phyloP scores from a whole-genome alignment of 768 basidiomycete genomes.

The Leucosporidium yakuticum region DNA sequence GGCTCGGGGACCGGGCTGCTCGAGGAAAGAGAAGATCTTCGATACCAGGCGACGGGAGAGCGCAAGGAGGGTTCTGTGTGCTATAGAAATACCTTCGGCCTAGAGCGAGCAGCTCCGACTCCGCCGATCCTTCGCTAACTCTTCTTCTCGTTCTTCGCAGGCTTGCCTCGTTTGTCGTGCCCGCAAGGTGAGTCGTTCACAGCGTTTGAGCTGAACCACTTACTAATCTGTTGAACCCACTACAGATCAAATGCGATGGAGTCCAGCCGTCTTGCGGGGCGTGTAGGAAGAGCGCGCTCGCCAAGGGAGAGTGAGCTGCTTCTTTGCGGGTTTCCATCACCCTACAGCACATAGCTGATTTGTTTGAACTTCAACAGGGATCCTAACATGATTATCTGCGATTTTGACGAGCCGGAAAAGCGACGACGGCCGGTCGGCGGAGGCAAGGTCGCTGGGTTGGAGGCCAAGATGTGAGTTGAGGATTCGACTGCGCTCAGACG shows the following conservation, averaged over 20 bases:
- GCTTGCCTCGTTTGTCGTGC: too few species aligned
- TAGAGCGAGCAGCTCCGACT: too few species aligned
- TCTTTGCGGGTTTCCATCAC: too few species aligned
- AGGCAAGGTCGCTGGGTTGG: neutral
- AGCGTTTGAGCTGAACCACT: too few species aligned
- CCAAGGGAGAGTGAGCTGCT: neutral
- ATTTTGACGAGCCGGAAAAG: slow-evolving; percentile 7
- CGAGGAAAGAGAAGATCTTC: too few species aligned
- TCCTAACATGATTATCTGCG: neutral
- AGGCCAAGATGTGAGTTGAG: slow-evolving; percentile 3
- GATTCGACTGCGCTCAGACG: too few species aligned
- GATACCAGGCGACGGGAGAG: neutral
- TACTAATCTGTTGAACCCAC: neutral
- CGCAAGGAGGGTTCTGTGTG: too few species aligned
- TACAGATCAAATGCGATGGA: neutral
- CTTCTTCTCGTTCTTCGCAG: too few species aligned
- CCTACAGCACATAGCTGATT: too few species aligned
- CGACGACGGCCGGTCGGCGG: neutral
- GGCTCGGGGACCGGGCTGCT: neutral
- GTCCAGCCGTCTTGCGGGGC: neutral
- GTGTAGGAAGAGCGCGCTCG: neutral
- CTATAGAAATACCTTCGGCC: too few species aligned
- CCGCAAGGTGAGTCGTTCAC: too few species aligned
- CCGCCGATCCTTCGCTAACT: neutral
- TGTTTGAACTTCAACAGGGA: too few species aligned